These are phyloP conservation scores for Daedaleopsis sinensis DNA, from an alignment of 768 basidiomycete genomes.

Conservation along the genomic window DNA sequence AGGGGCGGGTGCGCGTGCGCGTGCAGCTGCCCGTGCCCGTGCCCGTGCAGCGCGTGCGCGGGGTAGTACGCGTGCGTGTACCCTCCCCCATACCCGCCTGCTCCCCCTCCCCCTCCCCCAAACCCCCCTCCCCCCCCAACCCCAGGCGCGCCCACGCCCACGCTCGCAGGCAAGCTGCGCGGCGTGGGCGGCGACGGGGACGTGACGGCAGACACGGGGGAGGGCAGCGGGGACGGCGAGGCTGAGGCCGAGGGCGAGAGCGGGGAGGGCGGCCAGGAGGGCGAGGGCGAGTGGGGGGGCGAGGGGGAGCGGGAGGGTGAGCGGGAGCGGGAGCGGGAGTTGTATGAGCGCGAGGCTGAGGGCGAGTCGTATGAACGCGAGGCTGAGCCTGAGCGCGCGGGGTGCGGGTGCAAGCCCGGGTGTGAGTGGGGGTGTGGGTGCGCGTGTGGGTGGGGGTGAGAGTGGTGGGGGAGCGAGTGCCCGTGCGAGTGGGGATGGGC, in stretches of 20 bases:
- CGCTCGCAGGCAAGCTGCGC: constrained; percentile 13
- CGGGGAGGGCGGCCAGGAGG: background rate
- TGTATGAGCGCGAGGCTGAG: background rate
- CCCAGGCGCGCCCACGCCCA: background rate
- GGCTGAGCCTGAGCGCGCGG: background rate
- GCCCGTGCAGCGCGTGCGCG: constrained; percentile 1
- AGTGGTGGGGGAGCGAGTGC: no score
- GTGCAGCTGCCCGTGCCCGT: constrained; percentile 7
- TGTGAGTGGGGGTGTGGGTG: background rate
- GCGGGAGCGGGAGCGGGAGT: constrained; percentile 3
- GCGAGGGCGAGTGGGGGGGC: background rate
- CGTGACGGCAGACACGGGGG: constrained; percentile 16
- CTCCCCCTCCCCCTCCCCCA: background rate
- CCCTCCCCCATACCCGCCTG: background rate
- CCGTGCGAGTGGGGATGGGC: no score
- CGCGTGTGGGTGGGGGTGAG: background rate
- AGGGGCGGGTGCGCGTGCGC: background rate
- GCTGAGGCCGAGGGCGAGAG: constrained; percentile 7
- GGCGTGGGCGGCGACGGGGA: constrained; percentile 20
- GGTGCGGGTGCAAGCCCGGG: background rate
- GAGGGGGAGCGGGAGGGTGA: constrained; percentile 12
- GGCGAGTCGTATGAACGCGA: constrained; percentile 10
- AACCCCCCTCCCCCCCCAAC: background rate
- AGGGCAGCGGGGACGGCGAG: constrained; percentile 17
- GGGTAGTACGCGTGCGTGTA: background rate